Base-by-base conservation (phyloP, 2,329 filamentous ascomycete genomes). In the Arthrobotrys sphaeroides region DNA sequence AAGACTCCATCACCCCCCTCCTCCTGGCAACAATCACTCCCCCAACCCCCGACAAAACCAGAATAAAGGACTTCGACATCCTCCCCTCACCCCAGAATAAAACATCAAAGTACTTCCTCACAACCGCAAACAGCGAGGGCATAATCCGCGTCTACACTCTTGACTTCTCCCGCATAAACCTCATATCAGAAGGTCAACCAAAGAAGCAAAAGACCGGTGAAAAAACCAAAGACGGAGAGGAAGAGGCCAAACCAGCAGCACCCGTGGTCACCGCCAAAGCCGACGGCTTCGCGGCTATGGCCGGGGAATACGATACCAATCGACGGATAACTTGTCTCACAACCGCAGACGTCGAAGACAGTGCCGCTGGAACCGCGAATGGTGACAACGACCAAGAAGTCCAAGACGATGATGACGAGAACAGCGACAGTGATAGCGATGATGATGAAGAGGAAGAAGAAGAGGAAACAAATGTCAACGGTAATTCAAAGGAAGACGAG, bases 61-160 rank as follows among this genome's bases (percentile, higher is more conserved):
- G 95, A 60, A 89, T 98, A 82, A 99, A 98, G 84, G 94, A 97
- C 81, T 97, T 98, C 82, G 87, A 89, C 73, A 83, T 93, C 10
- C 73, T 86, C 1, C 67, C n/a, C 80, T 16, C 73, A 80, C 83
- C 59, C 82, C 80, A 81, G 20, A 81, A 84, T 77, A 78, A 82
- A 70, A 80, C n/a, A 82, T 68, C 79, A 82, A 79, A 80, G 84
- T 86, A 86, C 69, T 84, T 91, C 74, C 82, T 96, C 43, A 85
- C 92, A 3, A 89, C 92, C 5, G 93, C 88, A 5, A 90, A 92
- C 83, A 98, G 94, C 81, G 93, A 97, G 79, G 95, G 95, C 31
- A 88, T 89, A 57, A 84, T 97, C n/a, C 88, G 92, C 59, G 80
- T 97, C 13, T 98, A 94, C 91, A 86, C 83, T 76, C 79, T 96